Base-by-base conservation (phyloP, 257 asterid species). In the Lycium ferocissimum region DNA sequence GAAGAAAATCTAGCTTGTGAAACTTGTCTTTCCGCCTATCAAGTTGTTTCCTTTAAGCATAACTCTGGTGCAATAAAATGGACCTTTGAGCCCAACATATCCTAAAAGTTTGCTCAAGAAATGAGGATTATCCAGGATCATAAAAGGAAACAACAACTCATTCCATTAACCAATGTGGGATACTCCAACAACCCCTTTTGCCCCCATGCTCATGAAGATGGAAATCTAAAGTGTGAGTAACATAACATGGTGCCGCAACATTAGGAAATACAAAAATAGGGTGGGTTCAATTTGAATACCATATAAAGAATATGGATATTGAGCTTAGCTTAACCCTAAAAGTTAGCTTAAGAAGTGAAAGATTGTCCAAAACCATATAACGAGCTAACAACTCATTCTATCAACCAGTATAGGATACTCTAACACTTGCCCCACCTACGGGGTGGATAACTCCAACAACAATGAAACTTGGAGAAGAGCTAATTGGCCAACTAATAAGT, bases 341-440 rank as follows among this genome's bases (percentile, higher is more conserved):
- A 72, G 80, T 17, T 43, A 72, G 57, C 37, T 2, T 9, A 40
- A 1, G 37, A 72, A 45, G 80, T 43, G 53, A 70, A 70, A 70
- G 80, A 72, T 72, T 72, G 80, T 72, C 35, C 37, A 72, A 72
- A 45, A 72, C 17, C 18, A 72, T 43, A 72, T 10, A 17, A 72
- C 7, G 80, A 6, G 18, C 43, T 1, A n/a, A 72, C 35, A 40
- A 38, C 78, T n/a, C 80, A 45, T 43, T 43, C 80, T 57, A 43
- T 43, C 80, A 72, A 72, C 35, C 57, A 72, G 18, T 72, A 57
- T 9, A n/a, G 80, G 17, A 4, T 43, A 72, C 57, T 72, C 80
- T 72, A 72, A 18, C 80, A 70, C 58, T 72, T 40, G 7, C 79
- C 56, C 15, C 54, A 38, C 20, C 76, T 14, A 69, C 5, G 7